Evolutionary conservation across 495 filamentous ascomycete genomes (phyloP).

Genomic region (Hypoxylon fragiforme): DNA sequence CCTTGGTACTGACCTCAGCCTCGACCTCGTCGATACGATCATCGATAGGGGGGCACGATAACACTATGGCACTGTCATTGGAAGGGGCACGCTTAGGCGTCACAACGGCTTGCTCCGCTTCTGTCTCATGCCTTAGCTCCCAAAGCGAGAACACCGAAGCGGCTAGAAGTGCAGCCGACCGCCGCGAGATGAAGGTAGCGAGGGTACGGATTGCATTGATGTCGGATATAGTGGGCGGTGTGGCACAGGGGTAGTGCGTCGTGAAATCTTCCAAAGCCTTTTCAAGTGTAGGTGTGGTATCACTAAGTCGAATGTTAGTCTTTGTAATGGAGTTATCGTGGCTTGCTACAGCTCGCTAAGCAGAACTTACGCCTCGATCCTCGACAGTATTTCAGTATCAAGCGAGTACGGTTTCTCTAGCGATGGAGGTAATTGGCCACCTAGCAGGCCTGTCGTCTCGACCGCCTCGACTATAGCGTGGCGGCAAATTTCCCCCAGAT

Average conservation of each 20-base stretch:
- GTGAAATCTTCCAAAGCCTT: constrained; percentile 40
- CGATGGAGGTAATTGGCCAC: constrained; percentile 57
- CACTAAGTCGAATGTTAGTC: constrained; percentile 36
- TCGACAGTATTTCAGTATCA: constrained; percentile 62
- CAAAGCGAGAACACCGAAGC: constrained; percentile 65
- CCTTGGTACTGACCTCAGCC: constrained; percentile 43
- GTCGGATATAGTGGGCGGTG: constrained; percentile 50
- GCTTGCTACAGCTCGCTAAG: neutral
- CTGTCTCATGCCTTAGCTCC: constrained; percentile 56
- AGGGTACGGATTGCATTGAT: constrained; percentile 56
- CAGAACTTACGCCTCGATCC: constrained; percentile 59
- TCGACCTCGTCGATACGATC: constrained; percentile 34
- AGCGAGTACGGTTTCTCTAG: constrained; percentile 59
- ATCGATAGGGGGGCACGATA: constrained; percentile 20
- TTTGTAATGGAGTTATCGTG: neutral
- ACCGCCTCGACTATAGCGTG: constrained; percentile 68
- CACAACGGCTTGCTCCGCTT: constrained; percentile 34
- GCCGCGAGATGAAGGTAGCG: constrained; percentile 58
- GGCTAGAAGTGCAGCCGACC: constrained; percentile 65
- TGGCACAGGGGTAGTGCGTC: constrained; percentile 50
- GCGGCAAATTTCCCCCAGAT: constrained; percentile 81
- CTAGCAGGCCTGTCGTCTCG: constrained; percentile 55
- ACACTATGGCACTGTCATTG: constrained; percentile 23
- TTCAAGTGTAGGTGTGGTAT: constrained; percentile 39
- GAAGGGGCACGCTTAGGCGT: constrained; percentile 15